Conservation (phyloP, 202 grass and related monocot genomes). For the Carex sylvatica region DNA sequence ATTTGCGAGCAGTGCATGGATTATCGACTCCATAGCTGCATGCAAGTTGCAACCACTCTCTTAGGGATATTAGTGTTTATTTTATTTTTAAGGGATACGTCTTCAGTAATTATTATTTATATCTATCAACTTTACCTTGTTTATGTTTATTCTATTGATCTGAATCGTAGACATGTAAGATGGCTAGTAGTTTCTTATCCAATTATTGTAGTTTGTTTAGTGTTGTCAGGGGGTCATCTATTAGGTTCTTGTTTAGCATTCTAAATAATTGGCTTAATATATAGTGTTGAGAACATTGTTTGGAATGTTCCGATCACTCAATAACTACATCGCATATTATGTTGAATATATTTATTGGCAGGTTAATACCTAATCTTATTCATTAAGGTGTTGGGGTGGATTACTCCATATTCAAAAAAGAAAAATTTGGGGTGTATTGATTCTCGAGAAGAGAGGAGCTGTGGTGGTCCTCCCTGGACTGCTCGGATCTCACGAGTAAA, state of each 20-base stretch:
- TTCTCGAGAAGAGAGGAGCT: too few relatives aligned
- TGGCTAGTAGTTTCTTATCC: slow-evolving; percentile 1
- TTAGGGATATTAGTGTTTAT: slow-evolving; percentile 4
- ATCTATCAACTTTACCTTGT: neutral
- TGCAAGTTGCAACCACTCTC: slow-evolving; percentile 48
- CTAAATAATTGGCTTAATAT: neutral
- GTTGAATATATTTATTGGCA: neutral
- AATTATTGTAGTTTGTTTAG: neutral
- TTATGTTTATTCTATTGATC: neutral
- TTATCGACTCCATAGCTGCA: slow-evolving; percentile 71
- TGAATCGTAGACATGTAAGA: neutral
- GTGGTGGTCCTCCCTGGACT: too few relatives aligned
- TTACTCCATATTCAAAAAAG: too few relatives aligned
- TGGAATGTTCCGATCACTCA: neutral
- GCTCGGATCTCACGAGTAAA: too few relatives aligned
- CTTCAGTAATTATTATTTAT: neutral
- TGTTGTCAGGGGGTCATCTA: neutral
- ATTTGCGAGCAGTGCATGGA: slow-evolving; percentile 60
- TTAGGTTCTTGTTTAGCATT: neutral
- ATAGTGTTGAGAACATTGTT: neutral
- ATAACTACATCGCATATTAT: neutral
- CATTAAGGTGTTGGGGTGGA: too few relatives aligned
- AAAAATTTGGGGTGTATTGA: too few relatives aligned
- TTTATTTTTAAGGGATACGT: neutral
- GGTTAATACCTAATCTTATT: neutral